Evolutionary conservation across 495 filamentous ascomycete genomes (phyloP).

Genomic region (Saxispiralis lemnorum): DNA sequence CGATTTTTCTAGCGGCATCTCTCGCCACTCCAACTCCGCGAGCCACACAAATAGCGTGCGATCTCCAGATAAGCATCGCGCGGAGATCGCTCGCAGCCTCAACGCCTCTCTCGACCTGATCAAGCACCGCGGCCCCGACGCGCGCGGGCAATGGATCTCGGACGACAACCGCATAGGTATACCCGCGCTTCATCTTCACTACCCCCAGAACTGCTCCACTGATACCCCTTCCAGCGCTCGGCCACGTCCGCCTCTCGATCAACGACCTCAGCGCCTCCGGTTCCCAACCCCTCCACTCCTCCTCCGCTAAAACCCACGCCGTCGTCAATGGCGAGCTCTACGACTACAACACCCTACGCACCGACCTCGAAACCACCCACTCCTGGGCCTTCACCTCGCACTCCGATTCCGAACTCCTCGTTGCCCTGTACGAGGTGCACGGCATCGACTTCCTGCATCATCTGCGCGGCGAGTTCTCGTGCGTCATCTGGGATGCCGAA

Average conservation of each 20-base stretch:
- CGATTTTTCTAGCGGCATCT: too few species aligned
- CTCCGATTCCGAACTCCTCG: conserved; percentile 32
- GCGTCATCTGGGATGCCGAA: conserved; percentile 31
- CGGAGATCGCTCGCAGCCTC: too few species aligned
- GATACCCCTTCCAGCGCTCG: conserved; percentile 18
- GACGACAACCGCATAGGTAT: conserved; percentile 25
- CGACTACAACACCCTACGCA: conserved; percentile 28
- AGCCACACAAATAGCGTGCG: too few species aligned
- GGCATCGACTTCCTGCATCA: conserved; percentile 29
- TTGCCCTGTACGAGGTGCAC: conserved; percentile 33
- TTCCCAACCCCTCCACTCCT: conserved; percentile 31
- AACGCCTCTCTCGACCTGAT: conserved; percentile 14
- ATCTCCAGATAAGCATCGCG: too few species aligned
- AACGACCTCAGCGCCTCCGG: conserved; percentile 32
- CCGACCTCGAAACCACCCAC: conserved; percentile 12
- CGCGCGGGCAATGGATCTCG: conserved; percentile 30
- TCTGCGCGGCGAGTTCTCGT: conserved; percentile 35
- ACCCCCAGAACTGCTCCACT: neutral
- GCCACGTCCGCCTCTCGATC: conserved; percentile 33
- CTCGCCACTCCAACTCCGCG: too few species aligned
- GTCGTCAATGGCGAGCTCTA: conserved; percentile 42
- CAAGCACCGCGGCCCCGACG: conserved; percentile 33
- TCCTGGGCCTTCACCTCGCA: conserved; percentile 27
- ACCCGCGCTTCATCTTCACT: conserved; percentile 1
- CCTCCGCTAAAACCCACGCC: conserved; percentile 26